Evolutionary conservation across 23 red algal species (phyloP), one percentile per base, ranked within the genome.

Genomic region (Gracilaria vermiculophylla): DNA sequence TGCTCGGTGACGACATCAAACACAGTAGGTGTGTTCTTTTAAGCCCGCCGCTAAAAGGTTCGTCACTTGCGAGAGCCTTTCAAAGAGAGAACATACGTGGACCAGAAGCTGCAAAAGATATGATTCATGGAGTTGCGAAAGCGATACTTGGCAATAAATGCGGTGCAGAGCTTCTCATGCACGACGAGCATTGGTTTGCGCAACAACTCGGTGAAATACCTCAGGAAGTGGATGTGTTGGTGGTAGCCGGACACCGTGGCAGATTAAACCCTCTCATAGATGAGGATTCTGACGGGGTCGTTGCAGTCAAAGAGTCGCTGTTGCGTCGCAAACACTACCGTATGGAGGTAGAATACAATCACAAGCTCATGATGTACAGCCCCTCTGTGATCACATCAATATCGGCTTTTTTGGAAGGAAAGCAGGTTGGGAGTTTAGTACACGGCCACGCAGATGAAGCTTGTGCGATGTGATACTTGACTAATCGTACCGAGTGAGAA

Each of bases 251-350:
- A 47, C 31, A 51, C n/a, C 51, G 45, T 40, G 75, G 87, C 25
- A 81, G 36, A 50, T 45, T 62, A 53, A 91, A 91, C 69, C 74
- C 75, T 58, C 64, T 91, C 19, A 80, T 91, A 80, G 75, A 74
- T 25, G 87, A 64, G 12, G 87, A 80, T 51, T 81, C 75, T 65
- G 87, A 91, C 81, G 76, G 74, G 11, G 87, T 91, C 69, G 87
- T 91, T 53, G 76, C 60, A 2, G 55, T 91, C n/a, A 74, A 41
- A 17, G 87, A 91, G 62, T 78, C 87, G 15, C 16, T 78, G 47
- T 37, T 91, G 76, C 57, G 36, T 45, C 33, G 87, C 20, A 40
- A 5, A 13, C 87, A 91, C 31, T 73, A 57, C 37, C 74, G 87
- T 5, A 47, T 81, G 62, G 54, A 69, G 74, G 74, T 81, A 31